Base-by-base conservation (phyloP, 495 filamentous ascomycete genomes). In the Neurospora sp. region DNA sequence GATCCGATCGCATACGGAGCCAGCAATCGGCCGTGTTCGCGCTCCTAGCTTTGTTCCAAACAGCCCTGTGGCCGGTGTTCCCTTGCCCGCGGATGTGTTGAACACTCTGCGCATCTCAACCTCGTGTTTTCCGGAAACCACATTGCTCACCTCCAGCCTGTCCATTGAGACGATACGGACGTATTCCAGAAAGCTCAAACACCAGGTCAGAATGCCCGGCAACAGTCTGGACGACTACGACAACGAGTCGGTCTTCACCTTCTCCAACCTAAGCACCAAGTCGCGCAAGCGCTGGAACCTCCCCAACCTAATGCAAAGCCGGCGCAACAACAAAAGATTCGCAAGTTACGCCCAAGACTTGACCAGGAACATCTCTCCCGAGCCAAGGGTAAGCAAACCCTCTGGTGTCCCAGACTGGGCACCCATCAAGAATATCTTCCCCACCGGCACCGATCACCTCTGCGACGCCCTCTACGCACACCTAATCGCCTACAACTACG, bases 391-490 rank as follows among this genome's bases (percentile, higher is more conserved):
- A 4, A 65, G 14, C 53, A 65, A 65, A 65, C 12, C 53, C 12
- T 65, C 53, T 16, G 73, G 44, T 14, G 76, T 73, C 59, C 73
- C 78, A 12, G 73, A 78, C n/a, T 85, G 84, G 83, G 70, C 74
- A 1, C 84, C 86, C 7, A 87, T 92, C 74, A 83, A 85, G 35
- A 84, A 83, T 20, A 88, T 90, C 31, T 92, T 91, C 70, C 87
- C 87, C 0, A 71, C 82, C 8, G 86, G 84, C 31, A 81, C 86
- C 6, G 85, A 89, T 69, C 85, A 83, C 70, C 78, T 89, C 5
- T 86, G 89, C 39, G 87, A 90, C 68, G 84, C 87, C 6, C 84
- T 92, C n/a, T 91, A 90, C 72, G 89, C 89, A 2, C 86, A 89
- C 45, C 75, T 92, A 27, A 82, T 91, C 22, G 89, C 87, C 0